phyloP scores from a whole-genome alignment of 192 early-diverging fungal species.

The Phycomyces nitens region DNA sequence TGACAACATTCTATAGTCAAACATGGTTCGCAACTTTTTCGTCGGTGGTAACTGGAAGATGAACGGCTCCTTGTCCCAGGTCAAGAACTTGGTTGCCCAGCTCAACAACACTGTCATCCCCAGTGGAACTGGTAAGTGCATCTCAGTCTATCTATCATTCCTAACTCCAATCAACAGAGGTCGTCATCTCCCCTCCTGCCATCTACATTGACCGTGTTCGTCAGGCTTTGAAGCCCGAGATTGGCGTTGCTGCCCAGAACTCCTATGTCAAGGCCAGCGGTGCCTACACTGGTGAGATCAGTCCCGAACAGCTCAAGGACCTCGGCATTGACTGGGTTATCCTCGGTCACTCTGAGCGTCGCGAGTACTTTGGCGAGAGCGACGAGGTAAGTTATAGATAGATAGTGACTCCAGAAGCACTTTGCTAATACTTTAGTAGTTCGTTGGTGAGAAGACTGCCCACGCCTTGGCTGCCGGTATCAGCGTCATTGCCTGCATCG shows the following conservation, averaged over 20 bases:
- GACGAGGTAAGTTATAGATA: slow-evolving; percentile 57
- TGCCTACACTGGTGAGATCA: slow-evolving; percentile 97
- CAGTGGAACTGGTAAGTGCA: slow-evolving; percentile 65
- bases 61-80: slow-evolving; percentile 82
- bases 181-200: slow-evolving; percentile 93
- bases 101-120: slow-evolving; percentile 74
- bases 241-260: slow-evolving; percentile 97
- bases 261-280: slow-evolving; percentile 80
- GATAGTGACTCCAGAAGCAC: too few relatives aligned
- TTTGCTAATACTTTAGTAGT: slow-evolving; percentile 18
- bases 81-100: slow-evolving; percentile 69
- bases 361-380: slow-evolving; percentile 86
- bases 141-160: neutral
- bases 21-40: slow-evolving; percentile 80
- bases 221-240: slow-evolving; percentile 70
- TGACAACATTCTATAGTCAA: slow-evolving; percentile 1
- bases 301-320: slow-evolving; percentile 94
- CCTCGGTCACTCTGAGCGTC: slow-evolving; percentile 97
- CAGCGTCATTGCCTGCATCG: slow-evolving; percentile 92
- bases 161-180: slow-evolving; percentile 83
- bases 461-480: slow-evolving; percentile 86
- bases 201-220: slow-evolving; percentile 85
- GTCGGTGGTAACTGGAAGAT: slow-evolving; percentile 95
- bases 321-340: slow-evolving; percentile 94
- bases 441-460: slow-evolving; percentile 86